These are phyloP conservation scores for Sphaerulina populicola DNA, from an alignment of 2,329 filamentous ascomycete genomes.

Conservation along the genomic window DNA sequence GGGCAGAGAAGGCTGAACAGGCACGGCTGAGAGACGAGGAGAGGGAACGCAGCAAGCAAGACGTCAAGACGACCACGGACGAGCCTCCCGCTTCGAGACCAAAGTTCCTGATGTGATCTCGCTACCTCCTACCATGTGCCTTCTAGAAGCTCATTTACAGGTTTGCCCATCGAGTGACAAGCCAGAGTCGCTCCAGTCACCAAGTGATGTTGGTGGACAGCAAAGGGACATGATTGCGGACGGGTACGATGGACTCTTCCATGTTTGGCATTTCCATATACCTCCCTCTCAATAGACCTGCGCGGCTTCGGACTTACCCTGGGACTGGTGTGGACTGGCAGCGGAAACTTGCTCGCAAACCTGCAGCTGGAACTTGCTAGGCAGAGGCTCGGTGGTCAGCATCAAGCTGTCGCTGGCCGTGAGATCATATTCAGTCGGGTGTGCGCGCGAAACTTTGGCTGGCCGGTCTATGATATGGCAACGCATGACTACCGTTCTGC, in stretches of 20 bases:
- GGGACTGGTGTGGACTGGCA: neutral
- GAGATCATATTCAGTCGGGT: neutral
- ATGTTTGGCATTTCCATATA: neutral
- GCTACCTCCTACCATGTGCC: neutral
- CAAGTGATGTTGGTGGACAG: neutral
- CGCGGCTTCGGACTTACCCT: neutral
- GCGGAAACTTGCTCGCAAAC: slow-evolving; percentile 32
- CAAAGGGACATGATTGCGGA: neutral
- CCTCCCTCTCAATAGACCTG: neutral
- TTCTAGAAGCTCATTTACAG: too few species aligned
- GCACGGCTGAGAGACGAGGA: slow-evolving; percentile 17
- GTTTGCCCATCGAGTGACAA: too few species aligned
- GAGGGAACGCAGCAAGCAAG: slow-evolving; percentile 1
- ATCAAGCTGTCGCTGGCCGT: slow-evolving; percentile 24
- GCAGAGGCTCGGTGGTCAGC: slow-evolving; percentile 41
- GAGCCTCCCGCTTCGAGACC: slow-evolving; percentile 15
- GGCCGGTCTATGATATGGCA: too few species aligned
- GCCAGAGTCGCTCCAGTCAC: too few species aligned
- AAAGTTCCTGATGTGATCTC: slow-evolving; percentile 28
- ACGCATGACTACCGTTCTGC: too few species aligned
- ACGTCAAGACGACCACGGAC: neutral
- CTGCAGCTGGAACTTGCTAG: slow-evolving; percentile 38
- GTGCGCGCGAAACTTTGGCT: too few species aligned
- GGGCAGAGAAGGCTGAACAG: slow-evolving; percentile 21
- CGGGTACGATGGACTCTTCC: neutral